Base-by-base conservation (phyloP, 495 filamentous ascomycete genomes). In the Penicillium samsonianum region DNA sequence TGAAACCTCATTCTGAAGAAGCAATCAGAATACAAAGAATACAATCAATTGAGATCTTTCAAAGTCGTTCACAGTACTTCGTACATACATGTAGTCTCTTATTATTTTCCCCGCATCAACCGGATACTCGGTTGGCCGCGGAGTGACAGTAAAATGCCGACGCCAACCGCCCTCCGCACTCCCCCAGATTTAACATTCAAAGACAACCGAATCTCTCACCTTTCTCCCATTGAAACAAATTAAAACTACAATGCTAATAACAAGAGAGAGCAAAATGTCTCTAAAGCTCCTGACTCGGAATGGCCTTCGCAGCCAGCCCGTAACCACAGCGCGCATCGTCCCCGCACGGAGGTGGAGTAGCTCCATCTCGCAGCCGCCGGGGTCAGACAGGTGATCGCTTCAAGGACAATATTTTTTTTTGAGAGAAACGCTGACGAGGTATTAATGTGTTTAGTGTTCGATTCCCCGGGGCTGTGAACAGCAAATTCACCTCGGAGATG, bases 391-490 rank as follows among this genome's bases (percentile, higher is more conserved):
- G 84, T 85, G 11, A 33, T 17, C 1, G 5, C 50, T 20, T 46
- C 17, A 17, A 30, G 5, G 1, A 9, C 20, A 17, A 35, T 23
- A 16, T 0, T 4, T 17, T n/a, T 0, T 4, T 25, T 16, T 8
- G 6, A 1, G 12, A 12, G 26, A 28, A 4, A 2, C 47, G 23
- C 47, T 55, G 45, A 60, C 58, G 56, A 31, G 65, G 22, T 48
- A n/a, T 16, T 17, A 37, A 25, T 35, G 5, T 4, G 0, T 60
- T 0, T 22, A 89, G 86, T 61, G 90, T 98, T 41, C 86, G 87
- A 35, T 99, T 99, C 61, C 94, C 94, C 0, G 94, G 94, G n/a
- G 95, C 95, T 0, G 81, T 99, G 26, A 90, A 95, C 71, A 94
- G 89, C 73, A 89, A 90, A 55, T 98, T 99, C 71, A 96, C 89